These are phyloP conservation scores for Volvariella surrecta DNA, from an alignment of 1,284 basidiomycete species.

Conservation along the genomic window DNA sequence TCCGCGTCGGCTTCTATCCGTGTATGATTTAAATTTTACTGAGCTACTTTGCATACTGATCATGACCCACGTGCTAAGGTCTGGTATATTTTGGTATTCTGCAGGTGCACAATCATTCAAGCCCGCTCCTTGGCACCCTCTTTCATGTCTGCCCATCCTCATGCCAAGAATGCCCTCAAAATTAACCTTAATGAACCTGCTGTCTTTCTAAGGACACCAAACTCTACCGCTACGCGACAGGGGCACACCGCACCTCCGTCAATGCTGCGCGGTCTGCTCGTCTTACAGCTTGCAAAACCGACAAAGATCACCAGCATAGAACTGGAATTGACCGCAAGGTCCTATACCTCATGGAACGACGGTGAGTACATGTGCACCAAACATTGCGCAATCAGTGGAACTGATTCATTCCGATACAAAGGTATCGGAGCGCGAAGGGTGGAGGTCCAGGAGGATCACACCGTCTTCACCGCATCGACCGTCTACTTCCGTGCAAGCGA, in stretches of 20 bases:
- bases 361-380: conserved; percentile 38
- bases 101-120: too few species aligned
- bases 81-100: too few species aligned
- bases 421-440: conserved; percentile 75
- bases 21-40: too few species aligned
- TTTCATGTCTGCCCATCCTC: neutral
- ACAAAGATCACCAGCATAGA: conserved; percentile 84
- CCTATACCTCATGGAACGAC: conserved; percentile 72
- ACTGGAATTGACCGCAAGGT: conserved; percentile 69
- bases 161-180: conserved; percentile 29
- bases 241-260: conserved; percentile 54
- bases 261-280: conserved; percentile 83
- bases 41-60: too few species aligned
- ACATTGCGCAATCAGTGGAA: conserved; percentile 3
- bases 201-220: conserved; percentile 64
- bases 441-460: conserved; percentile 78
- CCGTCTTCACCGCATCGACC: conserved; percentile 65
- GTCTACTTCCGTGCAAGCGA: conserved; percentile 62
- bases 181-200: conserved; percentile 80
- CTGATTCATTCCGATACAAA: conserved; percentile 20
- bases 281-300: conserved; percentile 73
- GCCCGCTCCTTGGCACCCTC: too few species aligned
- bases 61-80: too few species aligned
- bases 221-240: conserved; percentile 38
- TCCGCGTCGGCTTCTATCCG: too few species aligned